A percentile compares a stretch with the other conserved stretches of the same genome.
These are phyloP conservation scores for Fusarium sublunatum DNA, from an alignment of 2,329 filamentous ascomycete genomes.

Conservation along the genomic window DNA sequence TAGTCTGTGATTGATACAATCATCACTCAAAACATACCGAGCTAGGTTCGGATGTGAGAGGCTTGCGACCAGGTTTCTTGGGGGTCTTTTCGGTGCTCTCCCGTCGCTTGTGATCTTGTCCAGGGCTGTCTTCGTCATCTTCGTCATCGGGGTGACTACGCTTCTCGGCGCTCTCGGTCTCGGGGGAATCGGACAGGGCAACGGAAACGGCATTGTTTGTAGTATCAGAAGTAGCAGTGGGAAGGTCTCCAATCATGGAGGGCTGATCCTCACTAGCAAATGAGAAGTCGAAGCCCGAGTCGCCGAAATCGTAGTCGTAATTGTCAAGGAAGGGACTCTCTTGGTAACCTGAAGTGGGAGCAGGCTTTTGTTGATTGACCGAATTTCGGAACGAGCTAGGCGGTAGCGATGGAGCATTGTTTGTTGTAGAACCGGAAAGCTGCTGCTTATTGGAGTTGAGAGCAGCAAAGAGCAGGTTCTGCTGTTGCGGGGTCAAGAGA, in stretches of 20 bases:
- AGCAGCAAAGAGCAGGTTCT: conserved; percentile 79
- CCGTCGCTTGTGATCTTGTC: conserved; percentile 72
- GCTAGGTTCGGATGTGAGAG: conserved; percentile 92
- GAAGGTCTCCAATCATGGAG: conserved; percentile 81
- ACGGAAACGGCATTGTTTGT: conserved; percentile 51
- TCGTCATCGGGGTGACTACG: conserved; percentile 78
- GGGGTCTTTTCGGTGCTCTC: conserved; percentile 86
- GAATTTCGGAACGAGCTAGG: conserved; percentile 63
- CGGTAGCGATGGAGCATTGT: conserved; percentile 58
- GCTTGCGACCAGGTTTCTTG: conserved; percentile 97
- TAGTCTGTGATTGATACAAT: conserved; percentile 19
- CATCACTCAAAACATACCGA: conserved; percentile 74
- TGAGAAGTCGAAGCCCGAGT: conserved; percentile 78
- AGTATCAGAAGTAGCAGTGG: conserved; percentile 46
- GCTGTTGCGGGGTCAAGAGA: conserved; percentile 79
- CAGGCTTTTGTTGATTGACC: conserved; percentile 58
- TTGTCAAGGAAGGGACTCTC: conserved; percentile 84
- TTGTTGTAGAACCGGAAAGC: conserved; percentile 50
- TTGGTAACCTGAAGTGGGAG: conserved; percentile 61
- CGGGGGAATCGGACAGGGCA: conserved; percentile 68
- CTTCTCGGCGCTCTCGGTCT: conserved; percentile 71
- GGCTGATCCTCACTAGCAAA: conserved; percentile 62
- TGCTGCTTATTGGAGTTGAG: conserved; percentile 74
- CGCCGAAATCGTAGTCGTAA: conserved; percentile 82
- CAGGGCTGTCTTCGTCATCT: conserved; percentile 66